Base-by-base conservation (phyloP, 164 flowering plant species). In the Tetracentron sinense region DNA sequence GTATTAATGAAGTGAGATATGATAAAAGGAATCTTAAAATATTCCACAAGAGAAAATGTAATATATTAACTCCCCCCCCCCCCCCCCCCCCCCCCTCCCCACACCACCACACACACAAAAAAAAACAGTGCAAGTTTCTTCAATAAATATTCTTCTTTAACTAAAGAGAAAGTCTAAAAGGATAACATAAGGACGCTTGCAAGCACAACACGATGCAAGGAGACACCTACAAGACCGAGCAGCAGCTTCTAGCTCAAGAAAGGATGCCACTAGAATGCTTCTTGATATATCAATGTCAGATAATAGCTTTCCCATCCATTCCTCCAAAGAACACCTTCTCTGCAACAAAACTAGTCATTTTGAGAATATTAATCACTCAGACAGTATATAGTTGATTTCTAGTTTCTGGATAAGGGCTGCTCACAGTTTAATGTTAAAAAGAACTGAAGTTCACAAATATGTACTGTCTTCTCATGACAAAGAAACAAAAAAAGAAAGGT, bases 231-330 rank as follows among this genome's bases (percentile, higher is more conserved):
- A 86, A 73, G 97, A 81, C 75, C 99, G 81, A 58, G 96, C 99
- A 73, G 96, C 96, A 71, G 90, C 97, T 83, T 95, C 99, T 64
- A 95, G 85, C 72, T 95, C 99, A 74, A 95, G 96, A 78, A 92
- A 95, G 48, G 97, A 85, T 69, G 97, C 99, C 63, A 92, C 88
- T 28, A 74, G 75, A 53, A 82, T 75, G 55, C 96, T 89, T 81
- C 99, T 81, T 25, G 99, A 89, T 66, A 92, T 33, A 70, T 92
- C 94, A 74, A 92, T 89, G 71, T 95, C 97, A 58, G 92, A 95
- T 19, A 95, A 82, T 25, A 92, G 74, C 79, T 81, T 88, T 60
- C 79, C 72, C 82, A 95, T 82, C 99, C 99, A 95, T 63, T 84
- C 97, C 82, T 88, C 97, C 83, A 95, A 83, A 64, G 92, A 83